Evolutionary conservation across 108 stramenopile species (phyloP).

Genomic region (Aurantiochytrium sp.): DNA sequence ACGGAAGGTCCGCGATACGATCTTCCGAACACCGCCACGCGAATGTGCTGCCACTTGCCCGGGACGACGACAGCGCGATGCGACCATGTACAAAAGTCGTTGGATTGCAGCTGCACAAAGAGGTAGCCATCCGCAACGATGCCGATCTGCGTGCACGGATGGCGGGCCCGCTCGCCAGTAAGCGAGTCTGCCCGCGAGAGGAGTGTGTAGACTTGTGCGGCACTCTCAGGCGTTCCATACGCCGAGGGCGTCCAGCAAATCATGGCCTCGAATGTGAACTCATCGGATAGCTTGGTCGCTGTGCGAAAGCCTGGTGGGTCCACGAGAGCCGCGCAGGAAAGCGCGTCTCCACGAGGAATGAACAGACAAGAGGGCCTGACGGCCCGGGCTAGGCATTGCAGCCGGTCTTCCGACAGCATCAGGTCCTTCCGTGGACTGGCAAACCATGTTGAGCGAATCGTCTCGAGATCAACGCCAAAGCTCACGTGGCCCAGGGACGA

Average conservation of each 20-base stretch:
- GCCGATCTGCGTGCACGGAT: neutral
- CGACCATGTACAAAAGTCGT: neutral
- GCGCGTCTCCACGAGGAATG: neutral
- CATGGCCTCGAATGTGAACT: constrained; percentile 18
- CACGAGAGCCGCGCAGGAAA: neutral
- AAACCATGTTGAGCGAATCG: neutral
- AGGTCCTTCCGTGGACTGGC: too few species aligned
- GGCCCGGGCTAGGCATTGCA: neutral
- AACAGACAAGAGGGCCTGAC: neutral
- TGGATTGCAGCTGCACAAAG: neutral
- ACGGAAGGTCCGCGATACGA: neutral
- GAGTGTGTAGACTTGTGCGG: neutral
- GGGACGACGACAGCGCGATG: neutral
- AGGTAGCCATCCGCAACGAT: constrained; percentile 5
- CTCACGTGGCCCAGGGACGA: neutral
- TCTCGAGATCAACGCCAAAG: neutral
- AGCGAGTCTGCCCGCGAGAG: neutral
- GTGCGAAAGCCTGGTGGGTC: neutral
- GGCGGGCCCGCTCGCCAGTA: neutral
- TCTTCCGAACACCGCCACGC: neutral
- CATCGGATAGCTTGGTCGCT: neutral
- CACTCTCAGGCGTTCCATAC: neutral
- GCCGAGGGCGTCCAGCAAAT: neutral
- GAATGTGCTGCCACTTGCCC: neutral
- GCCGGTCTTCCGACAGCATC: too few species aligned